Conservation (phyloP, 2,329 filamentous ascomycete species). For the Aspergillus versicolor region DNA sequence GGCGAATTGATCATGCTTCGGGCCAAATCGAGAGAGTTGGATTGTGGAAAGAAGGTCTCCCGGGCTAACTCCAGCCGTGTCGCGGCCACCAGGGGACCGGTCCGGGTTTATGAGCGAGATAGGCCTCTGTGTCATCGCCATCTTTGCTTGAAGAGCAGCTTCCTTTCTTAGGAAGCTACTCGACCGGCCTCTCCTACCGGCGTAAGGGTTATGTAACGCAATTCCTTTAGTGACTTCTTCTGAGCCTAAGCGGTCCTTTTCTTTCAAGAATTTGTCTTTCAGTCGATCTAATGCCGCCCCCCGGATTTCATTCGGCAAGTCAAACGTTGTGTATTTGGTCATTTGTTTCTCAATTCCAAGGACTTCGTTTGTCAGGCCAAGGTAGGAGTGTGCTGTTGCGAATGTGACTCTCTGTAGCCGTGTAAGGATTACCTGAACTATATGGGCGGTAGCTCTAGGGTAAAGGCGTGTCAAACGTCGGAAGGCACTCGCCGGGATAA, state of each 20-base stretch:
- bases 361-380: constrained; percentile 88
- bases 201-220: constrained; percentile 80
- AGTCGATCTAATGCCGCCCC: constrained; percentile 78
- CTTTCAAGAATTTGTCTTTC: constrained; percentile 88
- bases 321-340: constrained; percentile 87
- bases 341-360: constrained; percentile 90
- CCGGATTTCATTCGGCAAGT: constrained; percentile 85
- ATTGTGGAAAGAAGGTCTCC: constrained; percentile 80
- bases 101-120: constrained; percentile 19
- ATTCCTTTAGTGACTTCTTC: constrained; percentile 91
- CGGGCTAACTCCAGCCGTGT: constrained; percentile 56
- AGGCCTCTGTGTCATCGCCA: constrained; percentile 45
- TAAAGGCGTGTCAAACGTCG: constrained; percentile 89
- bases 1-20: constrained; percentile 47
- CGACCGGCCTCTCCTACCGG: constrained; percentile 66
- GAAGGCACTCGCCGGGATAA: constrained; percentile 96
- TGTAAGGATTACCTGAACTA: constrained; percentile 95
- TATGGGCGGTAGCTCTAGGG: constrained; percentile 93
- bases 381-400: constrained; percentile 89
- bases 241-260: constrained; percentile 75
- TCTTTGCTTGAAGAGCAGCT: constrained; percentile 67
- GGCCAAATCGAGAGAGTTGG: constrained; percentile 64
- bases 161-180: constrained; percentile 77
- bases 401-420: constrained; percentile 92
- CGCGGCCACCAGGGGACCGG: constrained; percentile 28